These are phyloP conservation scores for Larix kaempferi DNA, from an alignment of 75 land plant species.

Conservation along the genomic window DNA sequence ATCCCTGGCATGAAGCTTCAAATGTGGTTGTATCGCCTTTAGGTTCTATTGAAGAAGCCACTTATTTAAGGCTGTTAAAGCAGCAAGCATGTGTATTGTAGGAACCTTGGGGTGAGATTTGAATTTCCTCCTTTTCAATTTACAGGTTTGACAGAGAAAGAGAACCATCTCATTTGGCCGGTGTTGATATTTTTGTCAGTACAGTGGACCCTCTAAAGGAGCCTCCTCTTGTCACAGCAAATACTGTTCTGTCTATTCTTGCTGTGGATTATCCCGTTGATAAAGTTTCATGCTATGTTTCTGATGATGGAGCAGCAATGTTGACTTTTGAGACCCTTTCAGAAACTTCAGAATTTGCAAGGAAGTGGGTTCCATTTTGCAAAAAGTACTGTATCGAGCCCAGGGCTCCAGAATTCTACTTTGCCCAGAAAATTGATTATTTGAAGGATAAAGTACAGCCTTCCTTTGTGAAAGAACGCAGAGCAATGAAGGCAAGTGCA, in stretches of 20 bases:
- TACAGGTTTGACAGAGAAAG: slow-evolving; percentile 84
- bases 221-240: slow-evolving; percentile 89
- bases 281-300: slow-evolving; percentile 87
- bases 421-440: slow-evolving; percentile 55
- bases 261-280: slow-evolving; percentile 90
- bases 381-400: slow-evolving; percentile 72
- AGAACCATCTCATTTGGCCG: slow-evolving; percentile 83
- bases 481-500: slow-evolving; percentile 83
- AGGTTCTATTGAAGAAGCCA: not conserved
- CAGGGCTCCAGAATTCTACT: slow-evolving; percentile 69
- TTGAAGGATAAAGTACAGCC: slow-evolving; percentile 54
- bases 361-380: slow-evolving; percentile 82
- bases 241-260: slow-evolving; percentile 76
- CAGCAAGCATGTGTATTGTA: not conserved
- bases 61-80: not conserved
- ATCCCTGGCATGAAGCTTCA: not conserved
- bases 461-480: slow-evolving; percentile 88
- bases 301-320: slow-evolving; percentile 93
- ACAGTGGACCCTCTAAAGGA: slow-evolving; percentile 90
- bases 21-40: not conserved
- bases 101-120: not conserved
- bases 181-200: slow-evolving; percentile 87
- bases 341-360: slow-evolving; percentile 85
- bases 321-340: slow-evolving; percentile 78
- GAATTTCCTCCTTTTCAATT: not conserved